Evolutionary conservation across 2,329 filamentous ascomycete species (phyloP).

Genomic region (Simplicillium sp.): DNA sequence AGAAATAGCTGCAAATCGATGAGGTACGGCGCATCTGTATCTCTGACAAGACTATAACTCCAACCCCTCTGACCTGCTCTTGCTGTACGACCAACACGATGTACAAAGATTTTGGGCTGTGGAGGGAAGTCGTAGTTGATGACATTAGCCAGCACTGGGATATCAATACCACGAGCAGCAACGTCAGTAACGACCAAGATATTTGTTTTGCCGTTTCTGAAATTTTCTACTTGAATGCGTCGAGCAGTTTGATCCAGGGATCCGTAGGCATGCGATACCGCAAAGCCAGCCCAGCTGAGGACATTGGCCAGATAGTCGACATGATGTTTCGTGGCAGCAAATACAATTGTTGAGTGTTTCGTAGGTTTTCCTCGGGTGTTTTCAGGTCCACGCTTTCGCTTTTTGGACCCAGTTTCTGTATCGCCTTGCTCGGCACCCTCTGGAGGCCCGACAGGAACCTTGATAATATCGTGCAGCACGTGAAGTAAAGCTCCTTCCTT

Average conservation of each 20-base stretch:
- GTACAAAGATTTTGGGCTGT: conserved; percentile 93
- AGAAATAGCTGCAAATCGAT: conserved; percentile 92
- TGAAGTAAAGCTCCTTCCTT: conserved; percentile 90
- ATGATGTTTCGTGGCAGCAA: conserved; percentile 91
- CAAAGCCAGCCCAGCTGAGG: conserved; percentile 73
- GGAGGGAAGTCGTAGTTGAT: conserved; percentile 98
- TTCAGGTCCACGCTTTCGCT: conserved; percentile 56
- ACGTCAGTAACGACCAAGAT: conserved; percentile 95
- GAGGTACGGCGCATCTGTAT: conserved; percentile 83
- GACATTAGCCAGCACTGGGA: conserved; percentile 89
- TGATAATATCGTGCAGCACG: conserved; percentile 83
- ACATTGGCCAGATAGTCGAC: conserved; percentile 84
- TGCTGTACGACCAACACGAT: conserved; percentile 91
- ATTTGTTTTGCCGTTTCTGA: conserved; percentile 73
- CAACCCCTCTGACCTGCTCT: conserved; percentile 87
- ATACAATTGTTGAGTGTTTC: conserved; percentile 87
- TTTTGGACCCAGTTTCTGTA: conserved; percentile 44
- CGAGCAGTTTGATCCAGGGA: conserved; percentile 89
- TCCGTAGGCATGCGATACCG: conserved; percentile 90
- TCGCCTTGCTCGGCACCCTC: conserved; percentile 38
- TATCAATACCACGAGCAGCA: conserved; percentile 94
- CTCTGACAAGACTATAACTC: conserved; percentile 87
- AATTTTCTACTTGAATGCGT: conserved; percentile 85
- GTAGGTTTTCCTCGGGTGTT: conserved; percentile 59
- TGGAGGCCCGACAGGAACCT: conserved; percentile 66